These are phyloP conservation scores for Phaeosphaeriaceae sp. DNA, from an alignment of 2,329 filamentous ascomycete genomes.

Conservation along the genomic window DNA sequence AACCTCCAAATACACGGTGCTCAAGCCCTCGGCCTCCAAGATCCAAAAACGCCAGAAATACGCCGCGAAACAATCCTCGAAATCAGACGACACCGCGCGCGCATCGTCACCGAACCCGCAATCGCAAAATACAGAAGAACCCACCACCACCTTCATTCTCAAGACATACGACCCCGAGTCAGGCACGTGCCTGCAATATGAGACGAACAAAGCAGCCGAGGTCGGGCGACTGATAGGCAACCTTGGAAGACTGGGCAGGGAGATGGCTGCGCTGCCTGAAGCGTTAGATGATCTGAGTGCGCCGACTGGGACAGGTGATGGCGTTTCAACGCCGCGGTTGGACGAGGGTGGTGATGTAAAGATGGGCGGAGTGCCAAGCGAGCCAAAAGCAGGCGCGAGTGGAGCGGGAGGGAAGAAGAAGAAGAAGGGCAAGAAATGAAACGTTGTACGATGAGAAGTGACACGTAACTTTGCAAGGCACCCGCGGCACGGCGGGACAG, in stretches of 20 bases:
- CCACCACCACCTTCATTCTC: conserved; percentile 72
- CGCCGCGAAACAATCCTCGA: conserved; percentile 34
- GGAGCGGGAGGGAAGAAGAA: conserved; percentile 54
- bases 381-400: conserved; percentile 28
- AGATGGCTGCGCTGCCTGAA: conserved; percentile 60
- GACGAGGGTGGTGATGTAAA: conserved; percentile 41
- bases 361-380: conserved; percentile 33
- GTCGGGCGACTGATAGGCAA: conserved; percentile 81
- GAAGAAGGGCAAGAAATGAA: conserved; percentile 60
- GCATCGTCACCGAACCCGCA: conserved; percentile 40
- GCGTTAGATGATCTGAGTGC: conserved; percentile 48
- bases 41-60: conserved; percentile 44
- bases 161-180: conserved; percentile 88
- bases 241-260: conserved; percentile 75
- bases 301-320: conserved; percentile 31
- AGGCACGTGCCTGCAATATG: conserved; percentile 87
- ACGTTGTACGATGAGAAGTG: neutral
- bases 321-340: conserved; percentile 39
- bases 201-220: conserved; percentile 88
- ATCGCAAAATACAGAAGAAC: conserved; percentile 32
- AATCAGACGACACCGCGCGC: conserved; percentile 29
- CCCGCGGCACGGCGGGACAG: neutral
- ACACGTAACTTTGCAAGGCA: neutral
- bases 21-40: conserved; percentile 49
- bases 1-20: conserved; percentile 88